phyloP scores from a whole-genome alignment of 371 early-diverging fungal species.

The Mucor circinelloides region DNA sequence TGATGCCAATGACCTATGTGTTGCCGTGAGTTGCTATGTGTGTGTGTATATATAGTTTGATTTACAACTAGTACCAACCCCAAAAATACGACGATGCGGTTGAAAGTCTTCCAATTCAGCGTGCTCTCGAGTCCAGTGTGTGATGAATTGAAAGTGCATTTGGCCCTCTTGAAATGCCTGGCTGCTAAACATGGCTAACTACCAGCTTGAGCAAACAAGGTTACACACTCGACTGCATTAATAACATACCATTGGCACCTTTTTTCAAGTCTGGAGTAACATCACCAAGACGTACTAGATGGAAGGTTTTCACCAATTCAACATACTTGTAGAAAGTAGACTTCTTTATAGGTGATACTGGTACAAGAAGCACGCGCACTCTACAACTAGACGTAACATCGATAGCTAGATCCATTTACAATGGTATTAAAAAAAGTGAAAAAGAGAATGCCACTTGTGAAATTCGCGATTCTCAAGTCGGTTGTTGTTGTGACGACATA shows the following conservation, averaged over 20 bases:
- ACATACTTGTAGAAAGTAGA: constrained; percentile 74
- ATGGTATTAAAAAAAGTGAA: background rate
- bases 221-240: background rate
- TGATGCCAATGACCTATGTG: constrained; percentile 74
- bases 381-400: constrained; percentile 65
- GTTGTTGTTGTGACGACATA: background rate
- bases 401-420: constrained; percentile 47
- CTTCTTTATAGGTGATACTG: constrained; percentile 73
- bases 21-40: background rate
- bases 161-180: constrained; percentile 67
- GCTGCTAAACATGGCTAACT: constrained; percentile 28
- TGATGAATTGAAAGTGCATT: constrained; percentile 78
- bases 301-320: constrained; percentile 63
- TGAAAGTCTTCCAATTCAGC: constrained; percentile 77
- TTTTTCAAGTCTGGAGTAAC: constrained; percentile 63
- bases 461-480: background rate
- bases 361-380: constrained; percentile 75
- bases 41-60: background rate
- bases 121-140: constrained; percentile 66
- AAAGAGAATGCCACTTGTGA: background rate
- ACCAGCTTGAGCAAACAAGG: background rate
- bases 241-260: constrained; percentile 49
- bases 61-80: constrained; percentile 46
- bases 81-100: constrained; percentile 75
- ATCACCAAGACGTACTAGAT: constrained; percentile 60